Evolutionary conservation across 352 stramenopile species (phyloP), one percentile per base, ranked within the genome.

Genomic region (Peronospora belbahrii): DNA sequence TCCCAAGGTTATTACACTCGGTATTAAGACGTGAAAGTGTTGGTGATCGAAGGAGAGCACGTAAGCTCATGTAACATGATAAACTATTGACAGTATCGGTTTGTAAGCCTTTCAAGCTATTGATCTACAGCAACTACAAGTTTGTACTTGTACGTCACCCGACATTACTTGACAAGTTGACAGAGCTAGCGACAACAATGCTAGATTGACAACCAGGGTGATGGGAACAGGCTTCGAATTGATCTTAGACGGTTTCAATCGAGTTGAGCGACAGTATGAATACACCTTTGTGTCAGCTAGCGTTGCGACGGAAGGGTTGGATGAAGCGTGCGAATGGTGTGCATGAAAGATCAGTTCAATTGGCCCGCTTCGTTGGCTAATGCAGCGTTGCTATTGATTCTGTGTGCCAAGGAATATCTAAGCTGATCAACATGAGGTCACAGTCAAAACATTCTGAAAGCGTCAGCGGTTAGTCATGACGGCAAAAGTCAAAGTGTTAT

Each of bases 211-310:
- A 42, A 39, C 2, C 40, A 61, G 6, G 55, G 56, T 2, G 65
- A 71, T 22, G 44, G 51, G 22, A 70, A 62, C 25, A 72, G n/a
- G 48, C 13, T 87, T 80, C 25, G 38, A 91, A 23, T 61, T 94
- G 15, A 70, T 94, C 15, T 39, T 94, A 8, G 82, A 94, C 30
- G 82, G 82, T 4, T 94, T 75, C 46, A 85, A 88, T 37, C 59
- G 69, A 17, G 37, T 46, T 0, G 72, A 72, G 8, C 64, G 66
- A 24, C 70, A 74, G 3, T 65, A 74, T 40, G 27, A 52, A 1
- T 42, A 50, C 6, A 40, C 46, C 89, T 13, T 43, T 91, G 42
- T 75, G 80, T 14, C 74, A 77, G 0, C 44, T 91, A 8, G 62
- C 70, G 14, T 49, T 91, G 8, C 48, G 78, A 88, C 14, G 69